These are phyloP conservation scores for Pancytospora epiphaga DNA, from an alignment of 371 early-diverging fungal species.

Conservation along the genomic window DNA sequence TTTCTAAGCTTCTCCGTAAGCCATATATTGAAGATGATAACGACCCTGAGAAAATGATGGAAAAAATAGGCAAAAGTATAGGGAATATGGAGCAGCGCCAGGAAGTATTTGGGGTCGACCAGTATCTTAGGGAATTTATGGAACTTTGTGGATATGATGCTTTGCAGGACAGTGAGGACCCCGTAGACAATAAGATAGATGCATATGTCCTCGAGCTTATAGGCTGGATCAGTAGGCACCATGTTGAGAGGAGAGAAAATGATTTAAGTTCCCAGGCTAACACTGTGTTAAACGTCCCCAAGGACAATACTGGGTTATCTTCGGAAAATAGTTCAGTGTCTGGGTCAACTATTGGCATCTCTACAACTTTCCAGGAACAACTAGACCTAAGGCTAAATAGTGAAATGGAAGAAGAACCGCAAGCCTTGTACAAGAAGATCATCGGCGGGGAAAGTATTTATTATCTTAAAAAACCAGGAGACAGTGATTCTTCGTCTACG, in stretches of 20 bases:
- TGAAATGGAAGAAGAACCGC: not conserved
- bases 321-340: too few species aligned
- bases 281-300: too few species aligned
- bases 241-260: too few species aligned
- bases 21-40: not conserved
- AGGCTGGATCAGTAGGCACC: not conserved
- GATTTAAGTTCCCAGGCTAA: too few species aligned
- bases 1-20: conserved; percentile 21
- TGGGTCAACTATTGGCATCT: not conserved
- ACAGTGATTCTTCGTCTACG: not conserved
- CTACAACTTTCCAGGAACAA: not conserved
- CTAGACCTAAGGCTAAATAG: not conserved
- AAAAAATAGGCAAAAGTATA: not conserved
- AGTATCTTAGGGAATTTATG: conserved; percentile 3
- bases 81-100: not conserved
- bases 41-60: not conserved
- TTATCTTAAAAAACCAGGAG: not conserved
- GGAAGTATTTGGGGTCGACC: not conserved
- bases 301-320: too few species aligned
- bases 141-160: conserved; percentile 14
- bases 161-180: not conserved
- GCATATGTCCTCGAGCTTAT: not conserved
- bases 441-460: not conserved
- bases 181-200: not conserved
- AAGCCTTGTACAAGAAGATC: not conserved